phyloP scores from a whole-genome alignment of 495 filamentous ascomycete species.

The Xylaria nigripes region DNA sequence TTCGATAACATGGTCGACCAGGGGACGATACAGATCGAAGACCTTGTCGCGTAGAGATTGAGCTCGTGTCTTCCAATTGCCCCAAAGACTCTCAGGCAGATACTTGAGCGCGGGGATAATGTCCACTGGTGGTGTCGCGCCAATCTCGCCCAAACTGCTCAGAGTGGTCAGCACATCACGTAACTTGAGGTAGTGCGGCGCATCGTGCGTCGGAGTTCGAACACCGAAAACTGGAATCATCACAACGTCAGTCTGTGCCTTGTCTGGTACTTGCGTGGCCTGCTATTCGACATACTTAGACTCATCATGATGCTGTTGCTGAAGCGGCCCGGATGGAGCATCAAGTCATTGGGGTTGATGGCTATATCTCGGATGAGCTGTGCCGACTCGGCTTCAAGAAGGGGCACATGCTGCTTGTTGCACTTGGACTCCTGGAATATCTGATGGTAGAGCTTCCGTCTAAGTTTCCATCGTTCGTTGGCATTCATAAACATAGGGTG shows the following conservation, averaged over 20 bases:
- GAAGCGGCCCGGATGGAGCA: background rate
- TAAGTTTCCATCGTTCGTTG: background rate
- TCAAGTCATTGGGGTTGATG: background rate
- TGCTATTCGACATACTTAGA: background rate
- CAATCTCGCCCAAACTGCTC: background rate
- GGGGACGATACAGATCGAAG: background rate
- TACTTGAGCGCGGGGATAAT: background rate
- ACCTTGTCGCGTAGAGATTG: background rate
- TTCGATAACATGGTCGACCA: background rate
- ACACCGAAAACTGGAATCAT: slow-evolving; percentile 1
- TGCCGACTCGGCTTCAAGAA: background rate
- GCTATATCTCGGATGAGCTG: background rate
- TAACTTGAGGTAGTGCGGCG: background rate
- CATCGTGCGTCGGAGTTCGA: background rate
- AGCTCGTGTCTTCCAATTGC: background rate
- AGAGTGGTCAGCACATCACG: background rate
- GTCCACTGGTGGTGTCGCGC: background rate
- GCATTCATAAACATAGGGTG: slow-evolving; percentile 4
- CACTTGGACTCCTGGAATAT: slow-evolving; percentile 2
- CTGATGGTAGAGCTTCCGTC: background rate
- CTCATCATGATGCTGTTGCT: slow-evolving; percentile 1
- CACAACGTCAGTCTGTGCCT: background rate
- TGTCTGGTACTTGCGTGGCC: background rate
- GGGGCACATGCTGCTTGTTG: background rate
- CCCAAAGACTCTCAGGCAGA: background rate